Evolutionary conservation across 2,329 filamentous ascomycete genomes (phyloP), one percentile per base, ranked within the genome.

Genomic region (Lasiodiplodia theobromae): DNA sequence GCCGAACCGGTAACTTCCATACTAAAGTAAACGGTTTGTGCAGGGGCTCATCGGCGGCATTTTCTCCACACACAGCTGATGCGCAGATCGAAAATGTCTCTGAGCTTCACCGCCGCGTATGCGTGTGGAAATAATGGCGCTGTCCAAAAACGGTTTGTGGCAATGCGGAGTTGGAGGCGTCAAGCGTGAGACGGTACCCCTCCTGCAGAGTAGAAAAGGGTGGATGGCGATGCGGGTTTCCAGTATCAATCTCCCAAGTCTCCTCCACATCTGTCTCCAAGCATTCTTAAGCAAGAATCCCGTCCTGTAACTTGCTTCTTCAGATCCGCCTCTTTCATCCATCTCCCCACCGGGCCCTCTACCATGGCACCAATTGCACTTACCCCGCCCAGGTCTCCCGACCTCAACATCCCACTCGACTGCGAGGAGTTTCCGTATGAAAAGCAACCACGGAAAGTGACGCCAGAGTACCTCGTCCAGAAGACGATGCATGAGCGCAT

Each of bases 401-500:
- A 37, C 25, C 16, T 38, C 28, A 34, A 64, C 28, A 21, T 23
- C 12, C 31, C 31, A 8, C 37, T 38, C 28, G 47, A 64, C 28
- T 14, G 60, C 60, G 21, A 49, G 38, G 47, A 25, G 6, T 25
- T 62, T 18, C 37, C 38, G 1, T n/a, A n/a, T 18, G 40, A n/a
- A 62, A 38, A 47, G 21, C 38, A 31, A 28, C 44, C 4, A 7
- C 44, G 44, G 56, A 31, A 49, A 38, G 23, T 71, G 78, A 78
- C 80, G 69, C 80, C 92, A 75, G 94, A 93, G 84, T 86, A 90
- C 76, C 82, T 97, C 82, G 92, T 97, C 78, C 88, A 92, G 77
- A 86, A 92, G 77, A 91, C 93, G 76, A 86, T 97, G 78, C 91
- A 92, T 83, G 87, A 91, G 73, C 92, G 92, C 71, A 91, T 96